These are phyloP conservation scores for Hymenoscyphus albidus DNA, from an alignment of 2,329 filamentous ascomycete genomes.

Conservation along the genomic window DNA sequence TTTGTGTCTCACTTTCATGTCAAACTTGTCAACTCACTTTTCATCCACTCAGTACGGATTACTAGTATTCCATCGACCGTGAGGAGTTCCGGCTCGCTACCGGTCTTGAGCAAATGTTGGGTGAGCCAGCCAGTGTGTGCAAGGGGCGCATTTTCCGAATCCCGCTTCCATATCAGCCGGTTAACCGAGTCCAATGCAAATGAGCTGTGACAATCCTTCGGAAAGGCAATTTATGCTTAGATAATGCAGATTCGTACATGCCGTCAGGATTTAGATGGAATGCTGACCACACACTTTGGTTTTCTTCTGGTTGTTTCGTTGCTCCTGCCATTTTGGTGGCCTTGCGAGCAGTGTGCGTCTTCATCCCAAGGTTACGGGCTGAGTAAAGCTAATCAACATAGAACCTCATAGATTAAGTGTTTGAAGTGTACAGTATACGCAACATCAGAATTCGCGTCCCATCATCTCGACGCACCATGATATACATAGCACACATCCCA, in stretches of 20 bases:
- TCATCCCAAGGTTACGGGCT: not conserved
- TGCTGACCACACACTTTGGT: not conserved
- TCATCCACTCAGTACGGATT: not conserved
- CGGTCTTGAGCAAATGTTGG: not conserved
- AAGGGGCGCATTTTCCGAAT: not conserved
- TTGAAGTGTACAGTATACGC: not conserved
- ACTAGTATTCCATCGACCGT: not conserved
- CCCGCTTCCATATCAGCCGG: not conserved
- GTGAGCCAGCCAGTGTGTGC: not conserved
- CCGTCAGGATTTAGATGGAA: not conserved
- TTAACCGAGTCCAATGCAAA: not conserved
- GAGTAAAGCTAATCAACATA: not conserved
- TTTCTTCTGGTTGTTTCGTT: not conserved
- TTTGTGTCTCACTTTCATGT: conserved; percentile 4
- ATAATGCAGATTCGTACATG: not conserved
- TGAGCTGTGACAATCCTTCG: not conserved
- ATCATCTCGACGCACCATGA: not conserved
- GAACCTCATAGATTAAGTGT: not conserved
- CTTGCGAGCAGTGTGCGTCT: not conserved
- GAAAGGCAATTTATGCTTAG: not conserved
- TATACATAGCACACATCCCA: not conserved
- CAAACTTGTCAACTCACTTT: not conserved
- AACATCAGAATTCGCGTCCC: not conserved
- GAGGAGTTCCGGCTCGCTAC: conserved; percentile 1
- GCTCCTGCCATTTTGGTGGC: not conserved